Evolutionary conservation across 805 yeast species (phyloP), one percentile per base, ranked within the genome.

Genomic region (Brettanomyces sp.): DNA sequence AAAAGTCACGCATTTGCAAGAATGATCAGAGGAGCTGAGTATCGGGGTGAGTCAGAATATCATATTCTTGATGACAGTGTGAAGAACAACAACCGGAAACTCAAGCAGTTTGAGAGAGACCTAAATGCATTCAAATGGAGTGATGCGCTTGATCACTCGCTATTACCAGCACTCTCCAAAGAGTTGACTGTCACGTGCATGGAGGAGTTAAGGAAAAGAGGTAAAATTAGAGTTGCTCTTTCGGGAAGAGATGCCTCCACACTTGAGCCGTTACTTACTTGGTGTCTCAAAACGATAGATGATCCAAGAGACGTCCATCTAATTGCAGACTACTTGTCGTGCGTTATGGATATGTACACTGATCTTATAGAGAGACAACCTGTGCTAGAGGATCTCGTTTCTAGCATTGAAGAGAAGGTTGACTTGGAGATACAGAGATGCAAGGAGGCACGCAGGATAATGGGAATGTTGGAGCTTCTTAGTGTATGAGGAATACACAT

Each of bases 401-500:
- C 70, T 43, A 74, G 76, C 47, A 67, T 93, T 51, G 71, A 73
- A 54, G 75, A 74, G 58, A 79, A 77, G 56, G 72, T 91, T 25
- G 76, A 74, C 47, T 60, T 67, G 33, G 97, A 91, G 65, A 77
- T 89, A 23, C 75, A 73, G 47, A 81, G 84, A 58, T 85, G 96
- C 39, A 78, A 79, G 59, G 96, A 90, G 60, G 95, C 97, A 5
- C 85, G 83, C 62, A 82, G 80, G 60, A 79, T 93, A 39, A 88
- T 85, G 56, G 99, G 99, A 45, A 93, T 93, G 97, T 69, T 93
- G 56, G 95, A 88, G 64, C 65, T 93, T 54, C 71, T 91, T 56
- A 82, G 89, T 43, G 75, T 59, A 66, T 49, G 74, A 66, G 44
- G 53, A 11, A 21, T 6, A 6, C n/a, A 28, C 18, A 28, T 3